phyloP scores from a whole-genome alignment of 208 protist species.

The Leishmania tropica region DNA sequence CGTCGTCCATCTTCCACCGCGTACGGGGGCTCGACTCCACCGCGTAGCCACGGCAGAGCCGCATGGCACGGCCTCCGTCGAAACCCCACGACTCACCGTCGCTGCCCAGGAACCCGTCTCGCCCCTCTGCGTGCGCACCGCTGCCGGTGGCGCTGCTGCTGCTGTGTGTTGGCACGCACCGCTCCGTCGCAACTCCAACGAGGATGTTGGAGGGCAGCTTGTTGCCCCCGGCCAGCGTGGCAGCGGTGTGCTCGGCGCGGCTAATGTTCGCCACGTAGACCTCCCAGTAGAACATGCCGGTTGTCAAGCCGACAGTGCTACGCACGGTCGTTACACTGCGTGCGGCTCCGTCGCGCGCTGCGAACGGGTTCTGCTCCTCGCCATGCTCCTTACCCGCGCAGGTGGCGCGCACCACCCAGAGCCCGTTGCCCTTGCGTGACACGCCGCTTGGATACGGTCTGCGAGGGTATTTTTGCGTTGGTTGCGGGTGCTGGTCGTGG shows the following conservation, averaged over 20 bases:
- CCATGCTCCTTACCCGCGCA: constrained; percentile 17
- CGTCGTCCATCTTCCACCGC: constrained; percentile 84
- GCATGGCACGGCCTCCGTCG: constrained; percentile 52
- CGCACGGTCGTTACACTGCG: constrained; percentile 46
- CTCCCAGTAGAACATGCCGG: constrained; percentile 90
- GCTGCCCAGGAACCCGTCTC: constrained; percentile 52
- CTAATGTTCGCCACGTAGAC: constrained; percentile 64
- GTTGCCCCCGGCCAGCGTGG: constrained; percentile 2
- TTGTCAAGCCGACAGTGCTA: constrained; percentile 72
- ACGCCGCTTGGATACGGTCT: constrained; percentile 15
- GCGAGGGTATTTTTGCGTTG: background rate
- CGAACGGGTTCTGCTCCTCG: constrained; percentile 8
- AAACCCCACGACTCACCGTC: constrained; percentile 86
- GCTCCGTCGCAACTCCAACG: constrained; percentile 73
- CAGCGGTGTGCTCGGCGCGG: constrained; percentile 19
- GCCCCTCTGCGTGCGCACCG: background rate
- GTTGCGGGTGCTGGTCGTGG: background rate
- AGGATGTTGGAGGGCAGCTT: constrained; percentile 28
- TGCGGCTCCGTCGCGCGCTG: constrained; percentile 32
- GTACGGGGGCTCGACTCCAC: constrained; percentile 62
- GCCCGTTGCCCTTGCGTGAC: constrained; percentile 31
- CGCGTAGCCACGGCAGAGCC: constrained; percentile 63
- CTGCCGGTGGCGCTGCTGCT: background rate
- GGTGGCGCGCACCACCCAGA: constrained; percentile 29
- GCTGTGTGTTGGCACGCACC: constrained; percentile 9